Evolutionary conservation across 106 monocot genomes (phyloP).

Genomic region (Dactylorhiza incarnata): DNA sequence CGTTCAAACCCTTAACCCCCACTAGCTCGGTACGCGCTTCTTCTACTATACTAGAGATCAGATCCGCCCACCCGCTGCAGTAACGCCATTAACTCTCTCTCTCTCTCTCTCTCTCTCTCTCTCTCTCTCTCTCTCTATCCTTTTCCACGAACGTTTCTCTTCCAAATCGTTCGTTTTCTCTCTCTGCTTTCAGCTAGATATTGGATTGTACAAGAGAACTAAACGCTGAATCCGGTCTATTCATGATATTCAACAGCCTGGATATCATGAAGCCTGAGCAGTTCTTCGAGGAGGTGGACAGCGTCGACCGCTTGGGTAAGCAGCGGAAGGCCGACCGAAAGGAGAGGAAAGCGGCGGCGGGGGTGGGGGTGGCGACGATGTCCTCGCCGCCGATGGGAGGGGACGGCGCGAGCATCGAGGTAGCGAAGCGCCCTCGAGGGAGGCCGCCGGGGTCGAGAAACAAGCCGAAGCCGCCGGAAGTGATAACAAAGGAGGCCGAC

Average conservation of each 20-base stretch:
- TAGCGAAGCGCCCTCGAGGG: constrained; percentile 26
- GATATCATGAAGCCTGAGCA: background rate
- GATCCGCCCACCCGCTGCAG: too few species aligned
- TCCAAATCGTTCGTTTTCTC: too few species aligned
- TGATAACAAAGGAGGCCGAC: constrained; percentile 18
- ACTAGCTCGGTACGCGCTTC: background rate
- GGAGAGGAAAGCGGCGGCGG: background rate
- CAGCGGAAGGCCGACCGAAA: background rate
- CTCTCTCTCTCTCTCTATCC: too few species aligned
- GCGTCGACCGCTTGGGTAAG: background rate
- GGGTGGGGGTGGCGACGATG: background rate
- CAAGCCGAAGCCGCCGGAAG: constrained; percentile 35
- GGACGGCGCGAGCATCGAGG: constrained; percentile 32
- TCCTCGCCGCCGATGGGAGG: background rate
- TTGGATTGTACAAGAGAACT: too few species aligned
- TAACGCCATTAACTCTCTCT: too few species aligned
- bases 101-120: too few species aligned
- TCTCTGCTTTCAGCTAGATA: too few species aligned
- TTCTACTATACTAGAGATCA: background rate
- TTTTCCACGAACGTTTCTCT: too few species aligned
- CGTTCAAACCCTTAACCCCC: background rate
- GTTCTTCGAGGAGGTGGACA: constrained; percentile 2
- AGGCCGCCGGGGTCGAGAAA: constrained; percentile 50
- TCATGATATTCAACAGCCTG: constrained; percentile 1
- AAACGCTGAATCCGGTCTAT: background rate